These are phyloP conservation scores for Mitragyna speciosa DNA, from an alignment of 257 asterid genomes.

Conservation along the genomic window DNA sequence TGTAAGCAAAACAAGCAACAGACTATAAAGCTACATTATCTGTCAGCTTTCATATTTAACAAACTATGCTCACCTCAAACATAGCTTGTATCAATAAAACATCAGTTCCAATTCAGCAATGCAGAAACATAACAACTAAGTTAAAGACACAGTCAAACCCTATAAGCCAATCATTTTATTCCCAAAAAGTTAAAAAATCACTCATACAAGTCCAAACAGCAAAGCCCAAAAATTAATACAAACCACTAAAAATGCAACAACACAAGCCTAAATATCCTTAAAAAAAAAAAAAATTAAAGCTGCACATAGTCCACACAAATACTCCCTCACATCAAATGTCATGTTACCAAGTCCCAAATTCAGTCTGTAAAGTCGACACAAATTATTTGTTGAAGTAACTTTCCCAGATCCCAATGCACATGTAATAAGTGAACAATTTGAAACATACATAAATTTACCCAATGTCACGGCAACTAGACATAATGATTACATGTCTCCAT, in stretches of 20 bases:
- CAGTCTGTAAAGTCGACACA: no score
- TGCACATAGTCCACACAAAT: background rate
- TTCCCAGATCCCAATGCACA: no score
- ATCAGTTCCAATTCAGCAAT: background rate
- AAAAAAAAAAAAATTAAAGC: background rate
- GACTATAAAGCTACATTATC: background rate
- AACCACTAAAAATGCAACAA: background rate
- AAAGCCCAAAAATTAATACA: background rate
- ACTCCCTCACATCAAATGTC: no score
- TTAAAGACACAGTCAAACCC: background rate
- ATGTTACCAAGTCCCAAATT: no score
- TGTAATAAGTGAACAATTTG: no score
- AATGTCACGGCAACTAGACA: background rate
- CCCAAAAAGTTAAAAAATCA: background rate
- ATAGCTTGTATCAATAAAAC: background rate
- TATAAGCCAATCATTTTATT: background rate
- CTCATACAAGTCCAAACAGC: background rate
- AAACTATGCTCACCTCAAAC: background rate
- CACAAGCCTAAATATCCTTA: background rate
- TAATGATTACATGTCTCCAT: no score
- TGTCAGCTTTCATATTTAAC: background rate
- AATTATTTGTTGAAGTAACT: no score
- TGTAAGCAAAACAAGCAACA: background rate
- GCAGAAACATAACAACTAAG: background rate
- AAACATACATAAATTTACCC: no score